These are phyloP conservation scores for Euphrasia confusa DNA, from an alignment of 257 asterid genomes.

Conservation along the genomic window DNA sequence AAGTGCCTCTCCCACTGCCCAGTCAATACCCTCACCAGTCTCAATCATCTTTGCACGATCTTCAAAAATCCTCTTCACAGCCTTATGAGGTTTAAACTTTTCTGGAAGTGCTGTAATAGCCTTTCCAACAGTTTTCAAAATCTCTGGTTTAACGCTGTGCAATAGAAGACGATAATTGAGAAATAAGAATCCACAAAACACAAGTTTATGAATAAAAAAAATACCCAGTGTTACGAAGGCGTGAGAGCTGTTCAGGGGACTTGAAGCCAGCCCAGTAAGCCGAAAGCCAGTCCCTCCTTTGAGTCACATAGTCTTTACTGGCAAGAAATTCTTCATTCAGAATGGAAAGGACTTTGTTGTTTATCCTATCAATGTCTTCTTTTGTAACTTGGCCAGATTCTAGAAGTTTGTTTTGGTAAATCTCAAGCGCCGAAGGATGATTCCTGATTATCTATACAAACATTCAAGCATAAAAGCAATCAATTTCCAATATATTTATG, in stretches of 20 bases:
- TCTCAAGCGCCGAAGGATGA: constrained; percentile 83
- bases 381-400: constrained; percentile 33
- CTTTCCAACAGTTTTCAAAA: constrained; percentile 57
- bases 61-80: constrained; percentile 71
- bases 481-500: not conserved
- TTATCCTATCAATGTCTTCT: constrained; percentile 60
- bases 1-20: constrained; percentile 97
- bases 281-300: constrained; percentile 92
- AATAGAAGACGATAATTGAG: constrained; percentile 11
- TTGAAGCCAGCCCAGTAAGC: constrained; percentile 95
- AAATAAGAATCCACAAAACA: not conserved
- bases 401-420: constrained; percentile 64
- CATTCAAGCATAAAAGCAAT: not conserved
- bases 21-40: constrained; percentile 92
- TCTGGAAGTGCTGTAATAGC: constrained; percentile 78
- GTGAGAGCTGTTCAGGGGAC: constrained; percentile 95
- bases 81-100: constrained; percentile 73
- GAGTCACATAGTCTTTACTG: constrained; percentile 37
- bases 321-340: too few species aligned
- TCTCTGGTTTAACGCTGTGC: not conserved
- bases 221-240: constrained; percentile 89
- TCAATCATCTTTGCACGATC: constrained; percentile 94
- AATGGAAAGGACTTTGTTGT: constrained; percentile 60
- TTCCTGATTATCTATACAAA: constrained; percentile 55
- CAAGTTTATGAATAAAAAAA: constrained; percentile 6